phyloP scores from a whole-genome alignment of 2,329 filamentous ascomycete genomes.

The Immersiporthe knoxdaviesiana region DNA sequence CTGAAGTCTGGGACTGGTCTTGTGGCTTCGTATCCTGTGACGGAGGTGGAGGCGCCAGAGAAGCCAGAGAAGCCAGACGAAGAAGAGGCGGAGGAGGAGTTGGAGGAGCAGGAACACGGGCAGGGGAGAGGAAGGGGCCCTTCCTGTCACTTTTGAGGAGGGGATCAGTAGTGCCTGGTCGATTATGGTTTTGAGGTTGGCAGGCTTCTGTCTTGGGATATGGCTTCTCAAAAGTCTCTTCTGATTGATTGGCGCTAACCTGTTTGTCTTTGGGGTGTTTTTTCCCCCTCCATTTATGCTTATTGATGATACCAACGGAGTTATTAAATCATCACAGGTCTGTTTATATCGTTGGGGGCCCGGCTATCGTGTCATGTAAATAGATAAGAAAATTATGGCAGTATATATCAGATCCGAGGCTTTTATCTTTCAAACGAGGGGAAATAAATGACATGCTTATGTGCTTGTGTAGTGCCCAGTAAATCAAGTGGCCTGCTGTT shows the following conservation, averaged over 20 bases:
- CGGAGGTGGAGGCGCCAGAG: background rate
- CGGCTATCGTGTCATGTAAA: too few relatives aligned
- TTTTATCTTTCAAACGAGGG: too few relatives aligned
- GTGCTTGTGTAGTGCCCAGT: too few relatives aligned
- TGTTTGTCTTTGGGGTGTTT: background rate
- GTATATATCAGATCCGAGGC: too few relatives aligned
- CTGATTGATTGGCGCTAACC: background rate
- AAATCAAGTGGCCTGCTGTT: too few relatives aligned
- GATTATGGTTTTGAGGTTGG: background rate
- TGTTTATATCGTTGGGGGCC: background rate
- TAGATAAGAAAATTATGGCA: too few relatives aligned
- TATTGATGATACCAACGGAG: background rate
- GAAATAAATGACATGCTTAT: too few relatives aligned
- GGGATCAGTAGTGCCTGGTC: background rate
- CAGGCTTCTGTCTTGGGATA: background rate
- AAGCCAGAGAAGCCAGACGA: background rate
- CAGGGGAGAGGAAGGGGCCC: background rate
- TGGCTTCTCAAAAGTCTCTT: conserved; percentile 2
- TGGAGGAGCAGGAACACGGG: background rate
- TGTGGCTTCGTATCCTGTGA: conserved; percentile 10
- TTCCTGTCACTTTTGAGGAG: background rate
- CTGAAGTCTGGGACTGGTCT: background rate
- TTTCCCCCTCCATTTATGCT: background rate
- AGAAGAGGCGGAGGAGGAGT: background rate
- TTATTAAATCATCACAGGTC: background rate